Percentiles rank a stretch among this genome's conserved stretches.
Evolutionary conservation across 352 stramenopile genomes (phyloP).

Genomic region (Pythium rhizo-oryzae): DNA sequence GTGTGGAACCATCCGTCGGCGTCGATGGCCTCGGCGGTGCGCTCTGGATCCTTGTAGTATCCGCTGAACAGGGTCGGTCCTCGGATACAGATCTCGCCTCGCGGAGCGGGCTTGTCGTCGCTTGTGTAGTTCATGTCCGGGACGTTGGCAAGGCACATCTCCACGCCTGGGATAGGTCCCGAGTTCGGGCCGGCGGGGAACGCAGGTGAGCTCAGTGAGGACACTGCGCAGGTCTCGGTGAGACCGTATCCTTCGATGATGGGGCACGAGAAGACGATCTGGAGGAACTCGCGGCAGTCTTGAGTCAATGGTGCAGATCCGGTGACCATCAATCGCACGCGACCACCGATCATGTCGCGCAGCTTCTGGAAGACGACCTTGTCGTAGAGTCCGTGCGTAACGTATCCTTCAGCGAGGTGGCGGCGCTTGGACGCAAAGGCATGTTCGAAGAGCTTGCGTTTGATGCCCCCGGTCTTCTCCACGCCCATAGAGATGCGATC

Average conservation of each 20-base stretch:
- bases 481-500: slow-evolving; percentile 82
- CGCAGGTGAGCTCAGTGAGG: slow-evolving; percentile 71
- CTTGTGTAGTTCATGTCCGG: slow-evolving; percentile 97
- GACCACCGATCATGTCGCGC: slow-evolving; percentile 90
- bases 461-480: slow-evolving; percentile 29
- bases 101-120: slow-evolving; percentile 70
- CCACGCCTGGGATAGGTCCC: slow-evolving; percentile 92
- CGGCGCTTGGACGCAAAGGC: slow-evolving; percentile 47
- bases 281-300: slow-evolving; percentile 96
- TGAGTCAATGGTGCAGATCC: slow-evolving; percentile 93
- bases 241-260: slow-evolving; percentile 96
- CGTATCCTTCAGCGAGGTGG: slow-evolving; percentile 29
- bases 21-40: slow-evolving; percentile 92
- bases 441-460: slow-evolving; percentile 40
- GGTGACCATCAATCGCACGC: slow-evolving; percentile 90
- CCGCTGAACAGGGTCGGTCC: slow-evolving; percentile 86
- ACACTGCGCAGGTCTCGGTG: slow-evolving; percentile 92
- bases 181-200: slow-evolving; percentile 62
- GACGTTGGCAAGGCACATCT: slow-evolving; percentile 95
- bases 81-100: slow-evolving; percentile 70
- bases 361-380: slow-evolving; percentile 96
- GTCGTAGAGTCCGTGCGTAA: slow-evolving; percentile 90
- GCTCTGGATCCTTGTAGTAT: slow-evolving; percentile 93
- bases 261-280: slow-evolving; percentile 92
- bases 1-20: slow-evolving; percentile 97